Evolutionary conservation across 495 filamentous ascomycete genomes (phyloP), one percentile per base, ranked within the genome.

Genomic region (Penicillium cinerascens): DNA sequence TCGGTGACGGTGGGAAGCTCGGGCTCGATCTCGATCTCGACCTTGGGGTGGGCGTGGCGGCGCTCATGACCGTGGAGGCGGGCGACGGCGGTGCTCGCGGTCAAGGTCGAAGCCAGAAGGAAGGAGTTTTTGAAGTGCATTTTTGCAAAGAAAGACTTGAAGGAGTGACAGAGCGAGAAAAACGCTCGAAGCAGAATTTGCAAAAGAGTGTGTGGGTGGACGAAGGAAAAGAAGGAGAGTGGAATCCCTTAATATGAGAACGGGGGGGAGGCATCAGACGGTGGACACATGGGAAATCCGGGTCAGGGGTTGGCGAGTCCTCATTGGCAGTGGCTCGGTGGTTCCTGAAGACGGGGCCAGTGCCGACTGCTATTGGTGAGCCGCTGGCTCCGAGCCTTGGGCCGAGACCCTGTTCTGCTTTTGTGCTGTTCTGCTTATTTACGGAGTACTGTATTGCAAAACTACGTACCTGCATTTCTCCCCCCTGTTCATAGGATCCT

Each of bases 41-140:
- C 17, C 35, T 60, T 47, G 42, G 55, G 55, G 61, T 69, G 67
- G 39, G 63, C 58, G 49, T 77, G 72, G 52, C 74, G 74, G 54
- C 73, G 74, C 48, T 77, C 71, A 58, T 77, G 74, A 51, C 68
- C 71, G 65, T 77, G 74, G 22, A 67, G 49, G 56, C 73, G 74
- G 55, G 70, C 74, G 17, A 70, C 63, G 23, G 71, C 61, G 36
- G 70, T 69, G 47, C 71, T 65, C 55, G 72, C 72, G 59, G 72
- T 70, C 66, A 77, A 42, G 43, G 74, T 70, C 51, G 69, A 65
- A 49, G 70, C 44, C 49, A 75, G 58, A 39, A 72, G 49, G 47
- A 70, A 35, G 33, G 72, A 68, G 61, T 74, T 72, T 55, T 74
- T 73, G 66, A 74, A 42, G 51, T 71, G 67, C 73, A 77, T 77